phyloP scores from a whole-genome alignment of 2,329 filamentous ascomycete genomes.

The Scytalidium lignicola region DNA sequence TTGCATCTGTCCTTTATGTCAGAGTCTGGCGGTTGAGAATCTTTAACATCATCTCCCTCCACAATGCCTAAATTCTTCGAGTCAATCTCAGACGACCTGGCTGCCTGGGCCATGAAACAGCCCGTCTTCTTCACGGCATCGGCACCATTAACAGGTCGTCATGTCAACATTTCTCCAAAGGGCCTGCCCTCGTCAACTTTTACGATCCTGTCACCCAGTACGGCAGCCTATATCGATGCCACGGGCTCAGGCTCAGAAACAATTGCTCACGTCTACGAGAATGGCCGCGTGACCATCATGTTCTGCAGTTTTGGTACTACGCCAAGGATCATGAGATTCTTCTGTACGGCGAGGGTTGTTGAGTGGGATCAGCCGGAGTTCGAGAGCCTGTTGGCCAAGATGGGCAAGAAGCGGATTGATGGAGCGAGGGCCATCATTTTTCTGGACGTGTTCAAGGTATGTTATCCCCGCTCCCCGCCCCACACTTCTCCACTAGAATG shows the following conservation, averaged over 20 bases:
- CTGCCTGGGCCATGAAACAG: conserved; percentile 60
- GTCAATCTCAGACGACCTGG: conserved; percentile 49
- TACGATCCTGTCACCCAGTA: conserved; percentile 48
- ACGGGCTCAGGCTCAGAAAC: conserved; percentile 75
- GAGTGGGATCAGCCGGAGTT: conserved; percentile 54
- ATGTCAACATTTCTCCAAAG: conserved; percentile 77
- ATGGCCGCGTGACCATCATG: conserved; percentile 69
- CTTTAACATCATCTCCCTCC: not conserved
- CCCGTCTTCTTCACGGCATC: conserved; percentile 73
- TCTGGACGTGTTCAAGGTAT: conserved; percentile 54
- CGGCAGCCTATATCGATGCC: conserved; percentile 66
- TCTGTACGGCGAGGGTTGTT: conserved; percentile 53
- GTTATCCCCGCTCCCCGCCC: too few relatives aligned
- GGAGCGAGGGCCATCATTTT: conserved; percentile 57
- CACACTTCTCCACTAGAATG: too few relatives aligned
- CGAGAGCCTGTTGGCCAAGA: conserved; percentile 33
- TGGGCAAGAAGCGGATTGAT: conserved; percentile 38
- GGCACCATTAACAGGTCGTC: conserved; percentile 59
- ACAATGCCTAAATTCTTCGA: conserved; percentile 56
- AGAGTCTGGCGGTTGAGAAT: too few relatives aligned
- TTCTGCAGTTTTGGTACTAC: conserved; percentile 60
- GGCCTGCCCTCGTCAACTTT: conserved; percentile 62
- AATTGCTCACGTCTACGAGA: conserved; percentile 70
- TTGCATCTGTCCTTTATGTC: too few relatives aligned
- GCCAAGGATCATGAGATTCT: conserved; percentile 60